Evolutionary conservation across 2,329 filamentous ascomycete species (phyloP).

Genomic region (Madurella fahalii): DNA sequence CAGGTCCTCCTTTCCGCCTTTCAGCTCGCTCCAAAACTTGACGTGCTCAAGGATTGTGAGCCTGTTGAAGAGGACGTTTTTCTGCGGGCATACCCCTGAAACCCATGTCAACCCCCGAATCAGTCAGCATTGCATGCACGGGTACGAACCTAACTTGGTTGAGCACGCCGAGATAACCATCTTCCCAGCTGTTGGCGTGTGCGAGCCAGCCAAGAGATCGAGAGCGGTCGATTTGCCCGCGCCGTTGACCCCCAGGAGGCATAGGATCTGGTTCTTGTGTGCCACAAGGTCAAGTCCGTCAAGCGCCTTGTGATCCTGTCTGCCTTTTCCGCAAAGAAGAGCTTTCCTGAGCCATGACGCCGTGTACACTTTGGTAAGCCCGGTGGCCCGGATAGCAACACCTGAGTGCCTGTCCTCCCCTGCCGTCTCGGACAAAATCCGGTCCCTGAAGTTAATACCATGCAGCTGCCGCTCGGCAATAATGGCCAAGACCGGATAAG

Average conservation of each 20-base stretch:
- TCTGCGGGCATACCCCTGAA: slow-evolving; percentile 52
- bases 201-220: slow-evolving; percentile 63
- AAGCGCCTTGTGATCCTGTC: slow-evolving; percentile 46
- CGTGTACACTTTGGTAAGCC: slow-evolving; percentile 33
- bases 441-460: slow-evolving; percentile 33
- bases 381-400: slow-evolving; percentile 17
- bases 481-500: slow-evolving; percentile 32
- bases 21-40: slow-evolving; percentile 58
- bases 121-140: not conserved
- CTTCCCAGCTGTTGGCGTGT: slow-evolving; percentile 54
- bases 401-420: not conserved
- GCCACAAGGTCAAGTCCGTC: slow-evolving; percentile 57
- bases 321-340: slow-evolving; percentile 29
- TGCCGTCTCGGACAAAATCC: slow-evolving; percentile 20
- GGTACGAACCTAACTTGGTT: slow-evolving; percentile 41
- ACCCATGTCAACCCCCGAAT: not conserved
- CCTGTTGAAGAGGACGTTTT: slow-evolving; percentile 64
- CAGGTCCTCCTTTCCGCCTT: slow-evolving; percentile 42
- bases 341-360: slow-evolving; percentile 29
- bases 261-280: slow-evolving; percentile 59
- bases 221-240: slow-evolving; percentile 68
- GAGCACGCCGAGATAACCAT: slow-evolving; percentile 53
- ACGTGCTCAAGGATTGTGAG: slow-evolving; percentile 64
- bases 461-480: slow-evolving; percentile 32
- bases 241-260: slow-evolving; percentile 66